Conservation (phyloP, 2,329 filamentous ascomycete genomes). For the Aureobasidium sp. region DNA sequence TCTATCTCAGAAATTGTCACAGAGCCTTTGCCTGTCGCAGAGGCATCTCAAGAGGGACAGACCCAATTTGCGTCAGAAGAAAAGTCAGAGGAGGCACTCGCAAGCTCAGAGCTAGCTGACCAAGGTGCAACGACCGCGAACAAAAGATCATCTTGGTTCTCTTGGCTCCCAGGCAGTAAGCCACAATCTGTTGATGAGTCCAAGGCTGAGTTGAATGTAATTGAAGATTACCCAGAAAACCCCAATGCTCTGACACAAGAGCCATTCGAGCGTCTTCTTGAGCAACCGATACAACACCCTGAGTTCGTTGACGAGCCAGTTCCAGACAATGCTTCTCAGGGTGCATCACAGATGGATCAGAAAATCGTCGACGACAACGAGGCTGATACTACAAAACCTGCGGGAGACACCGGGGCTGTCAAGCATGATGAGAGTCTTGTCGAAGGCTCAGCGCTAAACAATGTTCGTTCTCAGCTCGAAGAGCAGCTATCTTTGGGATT, state of each 20-base stretch:
- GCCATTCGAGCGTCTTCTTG: slow-evolving; percentile 3
- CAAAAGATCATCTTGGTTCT: slow-evolving; percentile 7
- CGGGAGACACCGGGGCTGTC: not conserved
- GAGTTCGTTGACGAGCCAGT: not conserved
- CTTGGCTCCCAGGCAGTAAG: slow-evolving; percentile 7
- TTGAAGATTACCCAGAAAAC: not conserved
- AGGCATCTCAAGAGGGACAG: not conserved
- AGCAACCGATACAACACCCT: not conserved
- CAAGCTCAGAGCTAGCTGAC: not conserved
- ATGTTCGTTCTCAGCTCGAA: not conserved
- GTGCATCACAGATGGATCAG: not conserved
- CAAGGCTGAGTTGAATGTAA: not conserved
- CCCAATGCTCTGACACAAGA: not conserved
- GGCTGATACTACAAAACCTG: not conserved
- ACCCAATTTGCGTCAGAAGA: not conserved
- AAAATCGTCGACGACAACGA: not conserved
- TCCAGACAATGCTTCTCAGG: fast-evolving
- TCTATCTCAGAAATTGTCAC: not conserved
- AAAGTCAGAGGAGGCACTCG: not conserved
- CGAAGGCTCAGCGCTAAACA: not conserved
- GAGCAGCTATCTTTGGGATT: not conserved
- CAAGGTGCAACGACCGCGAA: not conserved
- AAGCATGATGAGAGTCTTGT: not conserved
- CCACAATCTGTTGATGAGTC: not conserved
- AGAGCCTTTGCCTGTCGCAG: not conserved